Evolutionary conservation across 768 basidiomycete species (phyloP), one percentile per base, ranked within the genome.

Genomic region (Suillus weaverae): DNA sequence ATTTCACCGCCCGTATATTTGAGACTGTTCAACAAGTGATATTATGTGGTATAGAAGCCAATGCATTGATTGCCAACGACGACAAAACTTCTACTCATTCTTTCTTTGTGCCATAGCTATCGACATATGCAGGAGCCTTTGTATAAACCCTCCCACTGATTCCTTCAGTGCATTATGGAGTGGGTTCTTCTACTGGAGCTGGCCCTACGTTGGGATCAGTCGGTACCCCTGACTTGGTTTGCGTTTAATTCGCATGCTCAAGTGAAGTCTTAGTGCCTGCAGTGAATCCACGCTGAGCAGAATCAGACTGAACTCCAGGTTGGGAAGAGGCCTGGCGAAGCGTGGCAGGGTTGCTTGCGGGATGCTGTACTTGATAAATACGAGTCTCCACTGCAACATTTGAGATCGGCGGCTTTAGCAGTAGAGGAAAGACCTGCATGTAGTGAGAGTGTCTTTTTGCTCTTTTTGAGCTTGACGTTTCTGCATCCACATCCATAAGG

Each of bases 341-440:
- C 39, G 62, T 68, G 4, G 55, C 41, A 11, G 74, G 74, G 64
- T 43, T 70, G 18, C 41, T 62, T 0, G 71, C 63, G 11, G 59
- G 61, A 38, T 62, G 60, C 14, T 72, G 71, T 1, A 69, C 74
- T 50, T 73, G 70, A 14, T 68, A 26, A 39, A 77, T 68, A 18
- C 76, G 75, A 54, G 68, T 63, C 65, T 76, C 70, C 74, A 72
- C 75, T 72, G 50, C 11, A 41, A 35, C 16, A 51, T 51, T 32
- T 26, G 32, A 46, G 16, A n/a, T n/a, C 9, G 10, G 18, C 44
- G 41, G 26, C 41, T 26, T n/a, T 22, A 22, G 33, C 54, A 30
- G 13, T 38, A 13, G 14, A 14, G 20, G 55, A 32, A 33, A 11
- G 51, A 60, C 68, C 7, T 20, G 76, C 73, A 73, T n/a, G 70